A percentile compares a stretch with the other conserved stretches of the same genome.
phyloP scores from a whole-genome alignment of 2,329 filamentous ascomycete genomes.

The Fusarium buharicum region DNA sequence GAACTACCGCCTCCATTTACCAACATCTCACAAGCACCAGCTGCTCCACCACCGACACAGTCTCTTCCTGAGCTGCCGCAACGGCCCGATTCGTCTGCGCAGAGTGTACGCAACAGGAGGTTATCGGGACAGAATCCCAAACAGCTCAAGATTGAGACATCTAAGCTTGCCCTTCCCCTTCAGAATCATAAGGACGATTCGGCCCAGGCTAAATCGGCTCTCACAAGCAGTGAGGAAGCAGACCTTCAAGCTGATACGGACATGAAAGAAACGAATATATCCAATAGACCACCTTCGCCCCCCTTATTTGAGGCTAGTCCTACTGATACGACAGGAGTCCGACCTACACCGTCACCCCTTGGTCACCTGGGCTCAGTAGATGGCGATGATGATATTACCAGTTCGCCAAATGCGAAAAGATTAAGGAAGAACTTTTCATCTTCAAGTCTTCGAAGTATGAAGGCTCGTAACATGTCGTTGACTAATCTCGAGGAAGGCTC shows the following conservation, averaged over 20 bases:
- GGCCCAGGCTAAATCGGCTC: constrained; percentile 26
- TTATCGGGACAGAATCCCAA: constrained; percentile 83
- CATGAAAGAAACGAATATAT: constrained; percentile 14
- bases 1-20: constrained; percentile 59
- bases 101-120: constrained; percentile 77
- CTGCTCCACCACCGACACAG: constrained; percentile 61
- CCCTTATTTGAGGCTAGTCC: constrained; percentile 44
- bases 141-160: constrained; percentile 89
- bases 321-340: constrained; percentile 41
- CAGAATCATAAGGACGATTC: constrained; percentile 26
- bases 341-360: constrained; percentile 47
- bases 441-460: constrained; percentile 76
- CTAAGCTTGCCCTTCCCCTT: constrained; percentile 45
- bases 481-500: constrained; percentile 69
- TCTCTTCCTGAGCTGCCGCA: constrained; percentile 58
- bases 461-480: constrained; percentile 77
- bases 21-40: constrained; percentile 41
- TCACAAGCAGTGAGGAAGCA: constrained; percentile 17
- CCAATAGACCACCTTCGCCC: constrained; percentile 42
- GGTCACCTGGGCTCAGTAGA: constrained; percentile 49
- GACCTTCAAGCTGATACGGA: constrained; percentile 13
- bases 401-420: constrained; percentile 63
- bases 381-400: constrained; percentile 55
- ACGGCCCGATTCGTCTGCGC: constrained; percentile 48
- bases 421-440: constrained; percentile 76